Conservation (phyloP, 2,329 filamentous ascomycete species). For the Fusarium penzigii region DNA sequence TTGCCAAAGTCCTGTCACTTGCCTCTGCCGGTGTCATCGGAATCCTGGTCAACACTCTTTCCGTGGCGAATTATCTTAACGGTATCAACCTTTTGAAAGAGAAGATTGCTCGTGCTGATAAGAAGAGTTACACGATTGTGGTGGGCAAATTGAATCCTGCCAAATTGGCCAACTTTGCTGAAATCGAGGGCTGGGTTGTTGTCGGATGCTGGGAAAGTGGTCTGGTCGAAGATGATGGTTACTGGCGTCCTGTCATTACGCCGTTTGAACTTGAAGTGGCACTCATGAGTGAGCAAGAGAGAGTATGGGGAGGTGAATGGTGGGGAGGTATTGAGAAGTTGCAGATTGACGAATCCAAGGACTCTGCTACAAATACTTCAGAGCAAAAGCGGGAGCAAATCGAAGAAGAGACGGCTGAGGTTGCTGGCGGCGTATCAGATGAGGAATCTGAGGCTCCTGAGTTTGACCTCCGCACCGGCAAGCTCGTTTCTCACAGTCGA, state of each 20-base stretch:
- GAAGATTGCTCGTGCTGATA: conserved; percentile 76
- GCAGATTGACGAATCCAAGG: conserved; percentile 38
- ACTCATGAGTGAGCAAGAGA: conserved; percentile 70
- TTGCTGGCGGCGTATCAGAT: conserved; percentile 51
- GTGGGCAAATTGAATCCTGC: conserved; percentile 95
- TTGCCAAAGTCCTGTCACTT: conserved; percentile 80
- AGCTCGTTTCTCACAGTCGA: conserved; percentile 75
- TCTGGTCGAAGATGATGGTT: conserved; percentile 75
- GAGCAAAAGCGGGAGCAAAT: conserved; percentile 10
- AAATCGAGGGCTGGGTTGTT: conserved; percentile 95
- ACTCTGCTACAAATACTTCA: conserved; percentile 4
- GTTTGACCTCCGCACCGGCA: conserved; percentile 88
- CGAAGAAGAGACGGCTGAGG: conserved; percentile 32
- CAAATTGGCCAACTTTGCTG: conserved; percentile 94
- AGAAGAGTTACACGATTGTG: conserved; percentile 95
- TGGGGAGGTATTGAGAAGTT: conserved; percentile 80
- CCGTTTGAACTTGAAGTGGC: conserved; percentile 88
- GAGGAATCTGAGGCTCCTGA: conserved; percentile 81
- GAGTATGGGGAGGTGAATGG: conserved; percentile 88
- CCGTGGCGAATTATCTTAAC: conserved; percentile 83
- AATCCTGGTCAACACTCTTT: conserved; percentile 93
- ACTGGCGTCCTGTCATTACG: conserved; percentile 89
- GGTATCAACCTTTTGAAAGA: conserved; percentile 74
- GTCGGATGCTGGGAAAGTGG: conserved; percentile 98
- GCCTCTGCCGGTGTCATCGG: conserved; percentile 83